A percentile compares a stretch with the other conserved stretches of the same genome.
Conservation (phyloP, 2,329 filamentous ascomycete species). For the Triangularia verruculosa region DNA sequence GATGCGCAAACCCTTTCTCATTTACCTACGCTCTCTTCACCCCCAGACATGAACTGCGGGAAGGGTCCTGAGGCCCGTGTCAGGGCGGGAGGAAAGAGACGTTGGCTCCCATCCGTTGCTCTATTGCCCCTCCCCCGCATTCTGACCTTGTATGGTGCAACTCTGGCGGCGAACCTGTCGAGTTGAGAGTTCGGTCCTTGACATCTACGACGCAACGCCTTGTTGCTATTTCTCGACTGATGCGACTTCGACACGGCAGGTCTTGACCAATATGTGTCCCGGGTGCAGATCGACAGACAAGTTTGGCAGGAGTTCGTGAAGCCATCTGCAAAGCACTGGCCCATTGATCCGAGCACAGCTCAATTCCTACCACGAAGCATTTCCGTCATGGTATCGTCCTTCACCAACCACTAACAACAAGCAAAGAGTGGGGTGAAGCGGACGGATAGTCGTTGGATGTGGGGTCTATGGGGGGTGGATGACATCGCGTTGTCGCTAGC, state of each 20-base stretch:
- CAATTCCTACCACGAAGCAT: not conserved
- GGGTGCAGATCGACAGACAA: not conserved
- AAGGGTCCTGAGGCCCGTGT: constrained; percentile 11
- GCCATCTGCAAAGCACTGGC: not conserved
- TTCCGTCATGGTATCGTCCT: no score
- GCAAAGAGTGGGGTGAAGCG: not conserved
- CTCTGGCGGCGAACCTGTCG: constrained; percentile 14
- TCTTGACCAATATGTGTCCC: not conserved
- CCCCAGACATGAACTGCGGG: not conserved
- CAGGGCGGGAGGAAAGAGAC: not conserved
- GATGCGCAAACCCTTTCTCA: not conserved
- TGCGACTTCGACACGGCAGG: not conserved
- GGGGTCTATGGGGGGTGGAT: not conserved
- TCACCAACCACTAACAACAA: not conserved
- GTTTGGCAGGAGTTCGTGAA: not conserved
- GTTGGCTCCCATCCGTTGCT: no score
- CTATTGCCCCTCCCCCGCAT: constrained; percentile 22
- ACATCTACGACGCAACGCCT: constrained; percentile 18
- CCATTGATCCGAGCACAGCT: not conserved
- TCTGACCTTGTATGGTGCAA: constrained; percentile 9
- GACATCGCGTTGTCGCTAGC: not conserved
- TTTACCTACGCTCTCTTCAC: not conserved
- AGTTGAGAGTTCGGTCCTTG: constrained; percentile 21
- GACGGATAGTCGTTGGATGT: not conserved
- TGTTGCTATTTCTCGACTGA: constrained; percentile 20